Base-by-base conservation (phyloP, 2,329 filamentous ascomycete genomes). In the Periconia macrospinosa region DNA sequence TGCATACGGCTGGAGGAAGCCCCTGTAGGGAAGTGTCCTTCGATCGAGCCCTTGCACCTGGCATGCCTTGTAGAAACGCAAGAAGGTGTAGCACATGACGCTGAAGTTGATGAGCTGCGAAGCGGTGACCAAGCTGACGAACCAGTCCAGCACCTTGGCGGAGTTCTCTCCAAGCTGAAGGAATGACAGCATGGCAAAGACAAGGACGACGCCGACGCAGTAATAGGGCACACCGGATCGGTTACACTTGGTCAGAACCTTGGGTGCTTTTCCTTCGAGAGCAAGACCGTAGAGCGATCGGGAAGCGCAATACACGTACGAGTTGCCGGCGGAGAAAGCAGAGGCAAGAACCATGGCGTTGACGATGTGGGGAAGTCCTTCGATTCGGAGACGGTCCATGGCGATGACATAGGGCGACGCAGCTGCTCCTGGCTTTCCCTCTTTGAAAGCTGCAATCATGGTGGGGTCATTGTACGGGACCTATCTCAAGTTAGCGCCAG, bases 141-240 rank as follows among this genome's bases (percentile, higher is more conserved):
- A 87, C 89, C 89, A 92, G 53, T 81, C 79, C 56, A 92, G 77
- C 1, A 92, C 90, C 14, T 87, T 83, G 2, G 88, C 83, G 0
- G 86, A 82, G 55, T 82, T 81, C 56, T 84, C 80, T n/a, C 84
- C 86, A 14, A 93, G 80, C 72, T 93, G 88, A 11, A 93, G 77
- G 73, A 92, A 94, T 1, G 87, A 84, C 6, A 95, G 78, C 1
- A 91, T 76, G 1, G 87, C 83, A 58, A 94, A 84, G 3, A 83
- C 70, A 6, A 91, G 78, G 0, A 91, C 89, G 27, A 86, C 70
- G 1, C 72, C 63, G 19, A 93, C 89, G 63, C 86, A 90, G 73
- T 89, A 90, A 53, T 91, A 80, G 0, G 91, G 91, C 0, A 94
- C 84, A 63, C 86, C 86, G 11, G 80, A 77, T 68, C 90, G 86